A percentile compares a stretch with the other conserved stretches of the same genome.
Evolutionary conservation across 768 basidiomycete species (phyloP).

Genomic region (Kwoniella pini): DNA sequence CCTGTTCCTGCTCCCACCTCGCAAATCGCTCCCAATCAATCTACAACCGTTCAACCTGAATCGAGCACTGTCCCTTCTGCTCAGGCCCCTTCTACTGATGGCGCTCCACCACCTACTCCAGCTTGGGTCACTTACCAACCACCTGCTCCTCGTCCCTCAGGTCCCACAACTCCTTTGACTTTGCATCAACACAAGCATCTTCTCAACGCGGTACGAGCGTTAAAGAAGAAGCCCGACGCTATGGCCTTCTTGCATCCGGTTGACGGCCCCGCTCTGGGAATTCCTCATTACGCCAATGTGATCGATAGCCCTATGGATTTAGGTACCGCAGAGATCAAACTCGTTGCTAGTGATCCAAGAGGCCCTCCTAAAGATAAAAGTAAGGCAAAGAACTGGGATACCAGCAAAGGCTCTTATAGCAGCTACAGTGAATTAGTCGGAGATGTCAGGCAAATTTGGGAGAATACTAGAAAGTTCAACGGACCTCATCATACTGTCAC

Average conservation of each 20-base stretch:
- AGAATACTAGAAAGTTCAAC: constrained; percentile 88
- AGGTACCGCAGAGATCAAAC: constrained; percentile 84
- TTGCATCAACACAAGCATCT: constrained; percentile 76
- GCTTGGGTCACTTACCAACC: constrained; percentile 40
- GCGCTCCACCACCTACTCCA: constrained; percentile 23
- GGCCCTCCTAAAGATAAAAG: constrained; percentile 60
- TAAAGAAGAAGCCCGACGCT: constrained; percentile 78
- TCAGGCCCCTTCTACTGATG: constrained; percentile 26
- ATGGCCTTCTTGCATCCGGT: constrained; percentile 81
- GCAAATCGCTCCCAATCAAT: constrained; percentile 46
- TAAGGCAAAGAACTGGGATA: constrained; percentile 42
- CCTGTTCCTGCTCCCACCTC: not conserved
- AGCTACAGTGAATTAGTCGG: constrained; percentile 75
- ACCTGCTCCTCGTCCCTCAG: constrained; percentile 41
- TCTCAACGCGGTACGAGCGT: constrained; percentile 69
- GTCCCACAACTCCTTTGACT: constrained; percentile 59
- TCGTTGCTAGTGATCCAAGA: constrained; percentile 71
- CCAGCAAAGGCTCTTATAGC: constrained; percentile 59
- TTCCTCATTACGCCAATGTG: constrained; percentile 82
- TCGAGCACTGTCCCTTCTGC: constrained; percentile 36
- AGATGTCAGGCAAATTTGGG: constrained; percentile 85
- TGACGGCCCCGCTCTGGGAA: constrained; percentile 69
- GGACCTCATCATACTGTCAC: constrained; percentile 82
- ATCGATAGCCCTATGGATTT: constrained; percentile 94
- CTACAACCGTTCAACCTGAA: constrained; percentile 36